Evolutionary conservation across 441 rosid genomes (phyloP).

Genomic region (Metrosideros polymorpha): DNA sequence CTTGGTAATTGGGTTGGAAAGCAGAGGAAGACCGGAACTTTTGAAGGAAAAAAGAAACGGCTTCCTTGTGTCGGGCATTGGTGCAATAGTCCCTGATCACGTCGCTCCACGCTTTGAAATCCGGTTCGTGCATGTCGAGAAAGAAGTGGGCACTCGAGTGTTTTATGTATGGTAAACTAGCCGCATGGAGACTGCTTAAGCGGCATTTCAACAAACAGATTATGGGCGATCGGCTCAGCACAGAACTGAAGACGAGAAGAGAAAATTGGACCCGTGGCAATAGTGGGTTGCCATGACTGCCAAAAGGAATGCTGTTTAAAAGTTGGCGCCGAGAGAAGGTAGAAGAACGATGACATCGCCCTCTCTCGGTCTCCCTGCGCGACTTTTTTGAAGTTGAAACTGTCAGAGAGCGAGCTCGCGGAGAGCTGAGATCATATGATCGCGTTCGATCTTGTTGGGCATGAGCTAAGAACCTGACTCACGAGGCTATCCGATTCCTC

Average conservation of each 20-base stretch:
- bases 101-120: slow-evolving; percentile 2
- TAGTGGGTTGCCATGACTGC: not conserved
- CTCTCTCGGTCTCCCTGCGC: not conserved
- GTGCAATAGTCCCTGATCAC: slow-evolving; percentile 3
- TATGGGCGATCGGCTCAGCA: not conserved
- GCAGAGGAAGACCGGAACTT: slow-evolving; percentile 15
- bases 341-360: not conserved
- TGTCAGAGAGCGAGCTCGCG: not conserved
- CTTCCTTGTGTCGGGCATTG: slow-evolving; percentile 18
- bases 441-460: not conserved
- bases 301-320: not conserved
- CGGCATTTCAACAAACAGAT: slow-evolving; percentile 1
- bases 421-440: not conserved
- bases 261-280: not conserved
- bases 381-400: not conserved
- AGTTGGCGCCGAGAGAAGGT: not conserved
- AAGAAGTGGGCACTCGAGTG: not conserved
- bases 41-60: slow-evolving; percentile 23
- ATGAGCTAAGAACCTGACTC: not conserved
- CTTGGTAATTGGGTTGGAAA: slow-evolving; percentile 29
- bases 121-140: slow-evolving; percentile 22
- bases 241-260: not conserved
- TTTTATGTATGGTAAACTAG: not conserved
- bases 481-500: not conserved
- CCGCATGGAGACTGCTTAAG: not conserved